Base-by-base conservation (phyloP, 139 green algal genomes). In the Parachlorella kessleri region DNA sequence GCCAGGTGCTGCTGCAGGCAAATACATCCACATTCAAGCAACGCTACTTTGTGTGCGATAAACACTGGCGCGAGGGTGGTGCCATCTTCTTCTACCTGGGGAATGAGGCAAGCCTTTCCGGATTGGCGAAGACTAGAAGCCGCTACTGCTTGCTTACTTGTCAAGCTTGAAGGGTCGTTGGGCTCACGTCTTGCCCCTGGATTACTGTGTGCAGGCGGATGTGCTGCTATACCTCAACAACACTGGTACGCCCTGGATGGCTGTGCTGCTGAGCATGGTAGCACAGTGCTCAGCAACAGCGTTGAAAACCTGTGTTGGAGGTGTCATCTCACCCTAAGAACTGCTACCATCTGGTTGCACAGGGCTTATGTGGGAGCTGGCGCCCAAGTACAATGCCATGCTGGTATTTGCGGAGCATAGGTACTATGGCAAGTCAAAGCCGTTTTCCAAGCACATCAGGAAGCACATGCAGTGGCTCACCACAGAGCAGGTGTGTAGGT, bases 21-120 rank as follows among this genome's bases (percentile, higher is more conserved):
- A 72, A 67, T 38, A 26, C 23, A 3, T 41, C 7, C 6, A 92
- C 86, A 1, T 98, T 92, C 81, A 66, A 79, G 38, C 93, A 97
- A 82, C 87, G 94, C 14, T 95, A 93, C 64, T 97, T 93, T 73
- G 76, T 96, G 1, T 98, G 94, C 64, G 79, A 88, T 55, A 78
- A 90, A 69, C 78, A 90, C 71, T 97, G 91, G 88, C 77, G 73
- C 36, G 26, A 40, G 2, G 65, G 66, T n/a, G 90, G 91, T 1
- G 85, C 92, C 8, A 90, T 98, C 9, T 98, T 97, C 72, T 92
- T 98, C 48, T 98, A 98, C 81, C 35, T 94, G 0, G 95, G 95
- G 5, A 98, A 98, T 72, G 93, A 97, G 73, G 94, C 91, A 28
- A 4, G 14, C 41, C 42, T 39, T 26, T 59, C 5, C 38, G 37